phyloP scores from a whole-genome alignment of 306 rosid species.

The Cicer arietinum region DNA sequence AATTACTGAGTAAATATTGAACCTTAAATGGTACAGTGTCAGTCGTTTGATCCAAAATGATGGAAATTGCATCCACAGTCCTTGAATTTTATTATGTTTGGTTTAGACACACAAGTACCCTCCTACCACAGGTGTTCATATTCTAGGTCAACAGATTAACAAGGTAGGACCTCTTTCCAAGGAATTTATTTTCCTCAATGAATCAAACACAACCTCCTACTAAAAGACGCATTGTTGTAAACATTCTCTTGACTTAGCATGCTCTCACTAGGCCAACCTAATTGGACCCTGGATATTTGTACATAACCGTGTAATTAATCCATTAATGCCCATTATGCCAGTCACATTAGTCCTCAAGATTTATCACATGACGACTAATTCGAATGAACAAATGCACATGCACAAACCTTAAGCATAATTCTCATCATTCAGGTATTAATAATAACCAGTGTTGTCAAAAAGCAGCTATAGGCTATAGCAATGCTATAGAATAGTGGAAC shows the following conservation, averaged over 20 bases:
- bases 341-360: not conserved
- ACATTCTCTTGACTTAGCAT: not conserved
- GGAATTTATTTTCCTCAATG: not conserved
- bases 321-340: not conserved
- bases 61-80: not conserved
- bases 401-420: not conserved
- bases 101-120: not conserved
- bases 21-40: not conserved
- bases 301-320: not conserved
- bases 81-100: not conserved
- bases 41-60: not conserved
- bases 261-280: not conserved
- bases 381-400: not conserved
- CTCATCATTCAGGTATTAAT: constrained; percentile 10
- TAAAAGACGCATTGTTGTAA: not conserved
- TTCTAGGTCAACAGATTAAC: not conserved
- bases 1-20: not conserved
- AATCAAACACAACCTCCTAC: not conserved
- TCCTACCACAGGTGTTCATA: not conserved
- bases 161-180: constrained; percentile 1
- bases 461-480: too few relatives aligned
- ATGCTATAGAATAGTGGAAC: too few relatives aligned
- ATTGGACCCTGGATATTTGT: not conserved
- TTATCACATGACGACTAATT: not conserved
- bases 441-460: too few relatives aligned